phyloP scores from a whole-genome alignment of 2,329 filamentous ascomycete genomes.

The Colletotrichum zoysiae region DNA sequence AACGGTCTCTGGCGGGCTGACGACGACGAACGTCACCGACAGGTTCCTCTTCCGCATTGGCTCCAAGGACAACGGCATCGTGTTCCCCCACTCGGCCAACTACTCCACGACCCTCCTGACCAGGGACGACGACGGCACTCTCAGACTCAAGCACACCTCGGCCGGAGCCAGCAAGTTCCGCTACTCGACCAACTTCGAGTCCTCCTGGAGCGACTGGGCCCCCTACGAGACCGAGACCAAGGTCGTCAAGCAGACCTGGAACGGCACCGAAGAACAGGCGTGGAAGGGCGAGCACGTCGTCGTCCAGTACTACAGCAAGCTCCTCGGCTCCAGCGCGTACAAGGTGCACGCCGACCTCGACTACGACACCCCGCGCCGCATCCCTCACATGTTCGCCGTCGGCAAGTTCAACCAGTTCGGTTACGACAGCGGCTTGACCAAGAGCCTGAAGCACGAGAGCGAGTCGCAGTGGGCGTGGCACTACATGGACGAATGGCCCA shows the following conservation, averaged over 20 bases:
- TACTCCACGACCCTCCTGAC: conserved; percentile 62
- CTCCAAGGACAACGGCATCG: conserved; percentile 31
- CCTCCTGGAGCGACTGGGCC: conserved; percentile 69
- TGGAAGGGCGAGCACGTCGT: conserved; percentile 74
- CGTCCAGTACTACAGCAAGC: conserved; percentile 73
- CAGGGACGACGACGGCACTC: conserved; percentile 53
- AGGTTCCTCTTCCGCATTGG: conserved; percentile 61
- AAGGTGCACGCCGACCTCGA: conserved; percentile 69
- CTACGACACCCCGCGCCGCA: conserved; percentile 59
- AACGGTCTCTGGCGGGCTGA: conserved; percentile 55
- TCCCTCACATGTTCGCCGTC: conserved; percentile 73
- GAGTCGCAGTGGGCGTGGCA: conserved; percentile 69
- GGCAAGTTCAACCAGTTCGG: conserved; percentile 74
- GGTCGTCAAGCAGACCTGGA: conserved; percentile 65
- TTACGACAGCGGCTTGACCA: conserved; percentile 70
- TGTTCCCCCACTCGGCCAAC: conserved; percentile 46
- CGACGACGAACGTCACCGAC: conserved; percentile 65
- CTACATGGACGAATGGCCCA: conserved; percentile 74
- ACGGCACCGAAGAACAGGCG: conserved; percentile 66
- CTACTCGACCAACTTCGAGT: conserved; percentile 73
- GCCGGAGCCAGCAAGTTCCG: conserved; percentile 74
- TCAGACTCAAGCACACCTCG: conserved; percentile 66
- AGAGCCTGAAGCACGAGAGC: conserved; percentile 61
- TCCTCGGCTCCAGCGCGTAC: conserved; percentile 70
- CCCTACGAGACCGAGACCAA: conserved; percentile 65